Conservation (phyloP, 805 yeast species). For the Metschnikowia reukaufii region DNA sequence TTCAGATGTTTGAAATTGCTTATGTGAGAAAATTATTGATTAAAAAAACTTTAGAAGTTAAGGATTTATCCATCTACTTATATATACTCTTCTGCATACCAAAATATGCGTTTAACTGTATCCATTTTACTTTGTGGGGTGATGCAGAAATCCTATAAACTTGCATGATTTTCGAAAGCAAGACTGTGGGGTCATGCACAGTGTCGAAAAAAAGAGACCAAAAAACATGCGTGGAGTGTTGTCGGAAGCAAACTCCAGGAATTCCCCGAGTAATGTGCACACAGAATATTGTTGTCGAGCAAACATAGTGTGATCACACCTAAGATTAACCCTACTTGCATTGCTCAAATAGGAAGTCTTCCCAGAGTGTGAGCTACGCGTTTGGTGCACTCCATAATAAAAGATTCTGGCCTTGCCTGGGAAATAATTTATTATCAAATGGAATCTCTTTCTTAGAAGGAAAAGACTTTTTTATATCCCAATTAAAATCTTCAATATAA, state of each 20-base stretch:
- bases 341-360: neutral
- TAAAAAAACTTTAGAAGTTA: neutral
- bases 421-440: no score
- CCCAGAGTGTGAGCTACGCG: neutral
- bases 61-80: no score
- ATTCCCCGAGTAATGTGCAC: neutral
- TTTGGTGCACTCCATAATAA: no score
- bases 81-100: neutral
- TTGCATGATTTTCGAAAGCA: no score
- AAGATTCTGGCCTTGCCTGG: no score
- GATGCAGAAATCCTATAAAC: no score
- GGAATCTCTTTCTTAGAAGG: no score
- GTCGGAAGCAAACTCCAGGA: no score
- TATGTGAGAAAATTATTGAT: neutral
- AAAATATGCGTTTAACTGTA: no score
- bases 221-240: no score
- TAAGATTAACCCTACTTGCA: neutral
- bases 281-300: neutral
- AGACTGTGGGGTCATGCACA: neutral
- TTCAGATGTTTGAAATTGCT: neutral
- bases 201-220: neutral
- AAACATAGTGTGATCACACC: neutral
- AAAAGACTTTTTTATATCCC: no score
- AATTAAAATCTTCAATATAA: no score
- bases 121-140: neutral